These are phyloP conservation scores for Eucalyptus sp. DNA, from an alignment of 345 rosid genomes.

Conservation along the genomic window DNA sequence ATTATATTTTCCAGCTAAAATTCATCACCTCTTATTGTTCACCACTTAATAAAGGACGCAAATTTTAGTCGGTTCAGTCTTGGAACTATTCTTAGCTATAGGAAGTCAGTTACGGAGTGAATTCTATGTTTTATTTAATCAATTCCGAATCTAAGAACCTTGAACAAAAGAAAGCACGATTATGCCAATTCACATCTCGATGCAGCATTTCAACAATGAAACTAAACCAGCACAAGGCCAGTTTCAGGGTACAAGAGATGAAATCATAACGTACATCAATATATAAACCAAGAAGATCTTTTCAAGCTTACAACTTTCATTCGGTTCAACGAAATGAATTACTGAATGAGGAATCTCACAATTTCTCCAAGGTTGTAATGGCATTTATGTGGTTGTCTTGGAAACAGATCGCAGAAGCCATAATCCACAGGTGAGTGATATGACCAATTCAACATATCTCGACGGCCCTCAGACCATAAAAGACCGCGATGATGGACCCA, in stretches of 20 bases:
- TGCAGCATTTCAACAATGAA: not conserved
- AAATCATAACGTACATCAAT: not conserved
- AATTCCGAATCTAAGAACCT: not conserved
- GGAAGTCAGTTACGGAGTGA: not conserved
- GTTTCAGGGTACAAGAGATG: not conserved
- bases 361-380: not conserved
- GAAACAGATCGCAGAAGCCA: not conserved
- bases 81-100: not conserved
- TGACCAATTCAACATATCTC: not conserved
- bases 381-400: not conserved
- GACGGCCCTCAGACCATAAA: not conserved
- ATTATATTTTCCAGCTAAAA: conserved; percentile 1
- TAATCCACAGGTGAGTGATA: not conserved
- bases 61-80: not conserved
- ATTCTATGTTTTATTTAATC: not conserved
- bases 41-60: not conserved
- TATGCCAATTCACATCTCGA: not conserved
- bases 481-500: not conserved
- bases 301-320: not conserved
- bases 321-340: not conserved
- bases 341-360: not conserved
- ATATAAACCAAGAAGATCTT: not conserved
- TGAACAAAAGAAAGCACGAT: not conserved
- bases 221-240: not conserved
- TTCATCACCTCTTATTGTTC: not conserved